These are phyloP conservation scores for Coemansia aciculifera DNA, from an alignment of 192 early-diverging fungal species.

Conservation along the genomic window DNA sequence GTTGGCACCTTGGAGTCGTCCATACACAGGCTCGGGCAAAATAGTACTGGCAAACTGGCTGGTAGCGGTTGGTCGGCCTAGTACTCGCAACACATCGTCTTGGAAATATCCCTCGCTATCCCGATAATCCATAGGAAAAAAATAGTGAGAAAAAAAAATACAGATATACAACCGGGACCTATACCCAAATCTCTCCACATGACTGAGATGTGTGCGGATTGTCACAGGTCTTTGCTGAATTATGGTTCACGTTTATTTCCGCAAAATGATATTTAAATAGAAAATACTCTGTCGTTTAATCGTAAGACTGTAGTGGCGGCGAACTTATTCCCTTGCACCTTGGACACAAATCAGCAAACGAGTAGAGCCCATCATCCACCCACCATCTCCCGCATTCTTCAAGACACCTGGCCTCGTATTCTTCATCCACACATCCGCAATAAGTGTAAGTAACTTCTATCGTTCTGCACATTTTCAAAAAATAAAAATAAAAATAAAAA, in stretches of 20 bases:
- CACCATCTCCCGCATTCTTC: not conserved
- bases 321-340: not conserved
- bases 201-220: not conserved
- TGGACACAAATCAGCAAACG: not conserved
- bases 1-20: conserved; percentile 19
- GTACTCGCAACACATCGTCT: conserved; percentile 43
- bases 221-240: not conserved
- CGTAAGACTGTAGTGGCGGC: not conserved
- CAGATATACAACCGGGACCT: not conserved
- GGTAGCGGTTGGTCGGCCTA: conserved; percentile 32
- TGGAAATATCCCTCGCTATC: conserved; percentile 48
- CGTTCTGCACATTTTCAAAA: not conserved
- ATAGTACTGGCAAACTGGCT: not conserved
- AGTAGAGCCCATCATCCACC: not conserved
- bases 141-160: not conserved
- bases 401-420: not conserved
- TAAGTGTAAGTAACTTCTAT: not conserved
- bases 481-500: not conserved
- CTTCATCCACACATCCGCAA: not conserved
- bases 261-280: not conserved
- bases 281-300: not conserved
- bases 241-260: conserved; percentile 5
- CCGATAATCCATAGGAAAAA: conserved; percentile 39
- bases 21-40: conserved; percentile 16
- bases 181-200: not conserved